Evolutionary conservation across 805 yeast genomes (phyloP).

Genomic region (Myxozyma sirexii): DNA sequence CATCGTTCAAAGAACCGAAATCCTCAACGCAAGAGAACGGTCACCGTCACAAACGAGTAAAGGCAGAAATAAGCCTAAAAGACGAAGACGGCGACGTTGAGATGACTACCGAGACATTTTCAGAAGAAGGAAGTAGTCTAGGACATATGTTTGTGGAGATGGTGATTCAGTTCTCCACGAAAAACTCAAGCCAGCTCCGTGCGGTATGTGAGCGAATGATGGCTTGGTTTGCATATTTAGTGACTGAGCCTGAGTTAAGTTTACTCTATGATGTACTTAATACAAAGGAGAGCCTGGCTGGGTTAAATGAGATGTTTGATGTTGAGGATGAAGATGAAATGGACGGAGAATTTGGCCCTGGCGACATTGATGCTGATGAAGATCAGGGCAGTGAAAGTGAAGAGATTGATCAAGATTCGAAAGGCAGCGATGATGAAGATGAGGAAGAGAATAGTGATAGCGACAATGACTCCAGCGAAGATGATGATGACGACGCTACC

Average conservation of each 20-base stretch:
- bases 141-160: slow-evolving; percentile 16
- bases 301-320: slow-evolving; percentile 27
- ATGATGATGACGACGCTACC: background rate
- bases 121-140: background rate
- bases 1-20: background rate
- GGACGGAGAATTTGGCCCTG: slow-evolving; percentile 20
- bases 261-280: slow-evolving; percentile 17
- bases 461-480: slow-evolving; percentile 2
- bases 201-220: slow-evolving; percentile 12
- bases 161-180: slow-evolving; percentile 18
- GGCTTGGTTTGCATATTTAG: slow-evolving; percentile 8
- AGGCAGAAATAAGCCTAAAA: background rate
- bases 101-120: background rate
- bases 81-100: background rate
- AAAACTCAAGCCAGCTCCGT: slow-evolving; percentile 11
- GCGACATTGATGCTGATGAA: slow-evolving; percentile 17
- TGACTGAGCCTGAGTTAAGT: slow-evolving; percentile 13
- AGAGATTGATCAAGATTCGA: slow-evolving; percentile 7
- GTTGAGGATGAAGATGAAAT: slow-evolving; percentile 20
- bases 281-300: slow-evolving; percentile 19
- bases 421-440: slow-evolving; percentile 3
- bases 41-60: background rate
- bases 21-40: background rate
- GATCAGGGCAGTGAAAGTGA: slow-evolving; percentile 16
- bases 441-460: slow-evolving; percentile 3